Conservation (phyloP, 495 filamentous ascomycete species). For the Chaetomium fimeti region DNA sequence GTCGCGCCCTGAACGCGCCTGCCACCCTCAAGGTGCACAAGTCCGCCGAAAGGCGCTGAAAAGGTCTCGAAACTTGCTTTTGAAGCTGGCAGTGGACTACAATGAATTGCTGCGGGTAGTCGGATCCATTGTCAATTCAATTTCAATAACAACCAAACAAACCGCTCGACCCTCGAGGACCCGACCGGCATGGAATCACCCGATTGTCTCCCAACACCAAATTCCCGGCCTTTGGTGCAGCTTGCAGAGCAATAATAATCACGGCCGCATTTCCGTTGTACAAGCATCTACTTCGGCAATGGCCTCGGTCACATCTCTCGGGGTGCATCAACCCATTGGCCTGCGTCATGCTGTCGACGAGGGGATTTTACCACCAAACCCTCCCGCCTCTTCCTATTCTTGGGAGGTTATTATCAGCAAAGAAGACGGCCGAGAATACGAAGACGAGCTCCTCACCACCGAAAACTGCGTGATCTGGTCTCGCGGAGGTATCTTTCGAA, state of each 20-base stretch:
- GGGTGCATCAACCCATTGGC: slow-evolving; percentile 80
- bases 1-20: slow-evolving; percentile 19
- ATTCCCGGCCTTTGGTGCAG: slow-evolving; percentile 13
- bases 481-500: slow-evolving; percentile 77
- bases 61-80: not conserved
- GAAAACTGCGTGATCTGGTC: slow-evolving; percentile 87
- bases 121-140: too few relatives aligned
- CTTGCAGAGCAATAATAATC: not conserved
- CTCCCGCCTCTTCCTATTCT: slow-evolving; percentile 62
- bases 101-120: not conserved
- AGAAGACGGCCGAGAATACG: slow-evolving; percentile 46
- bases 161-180: not conserved
- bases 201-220: not conserved
- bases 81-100: not conserved
- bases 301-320: slow-evolving; percentile 84
- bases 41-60: too few relatives aligned
- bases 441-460: slow-evolving; percentile 87
- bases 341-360: slow-evolving; percentile 82
- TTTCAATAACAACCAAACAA: not conserved
- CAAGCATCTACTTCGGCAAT: slow-evolving; percentile 45
- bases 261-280: slow-evolving; percentile 13
- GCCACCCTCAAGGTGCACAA: slow-evolving; percentile 8
- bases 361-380: slow-evolving; percentile 68
- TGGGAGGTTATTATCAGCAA: slow-evolving; percentile 61
- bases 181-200: slow-evolving; percentile 10